Evolutionary conservation across 1,284 basidiomycete species (phyloP).

Genomic region (Melampsora larici-populina): DNA sequence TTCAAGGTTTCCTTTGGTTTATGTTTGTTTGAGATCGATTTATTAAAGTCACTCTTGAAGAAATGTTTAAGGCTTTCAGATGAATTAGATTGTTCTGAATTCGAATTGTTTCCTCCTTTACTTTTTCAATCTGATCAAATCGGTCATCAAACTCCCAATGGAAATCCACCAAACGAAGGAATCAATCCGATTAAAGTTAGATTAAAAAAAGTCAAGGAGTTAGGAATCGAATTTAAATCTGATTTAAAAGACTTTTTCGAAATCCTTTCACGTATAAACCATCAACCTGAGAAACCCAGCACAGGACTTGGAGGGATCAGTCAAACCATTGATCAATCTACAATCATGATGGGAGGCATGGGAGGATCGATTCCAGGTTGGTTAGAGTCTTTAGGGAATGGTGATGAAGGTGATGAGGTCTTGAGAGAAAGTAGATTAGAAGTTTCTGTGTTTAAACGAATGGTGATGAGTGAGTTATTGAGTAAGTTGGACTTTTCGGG

Average conservation of each 20-base stretch:
- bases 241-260: background rate
- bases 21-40: background rate
- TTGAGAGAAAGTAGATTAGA: background rate
- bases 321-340: no score
- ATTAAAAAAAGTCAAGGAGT: background rate
- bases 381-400: background rate
- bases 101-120: background rate
- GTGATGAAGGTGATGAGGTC: background rate
- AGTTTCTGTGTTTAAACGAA: background rate
- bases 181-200: background rate
- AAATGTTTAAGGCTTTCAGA: background rate
- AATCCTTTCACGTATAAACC: no score
- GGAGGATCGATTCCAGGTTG: background rate
- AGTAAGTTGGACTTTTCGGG: background rate
- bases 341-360: no score
- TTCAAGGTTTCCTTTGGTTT: background rate
- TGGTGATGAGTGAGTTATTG: background rate
- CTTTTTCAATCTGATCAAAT: background rate
- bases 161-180: background rate
- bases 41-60: background rate
- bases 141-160: no score
- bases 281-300: no score
- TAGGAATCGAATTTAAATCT: background rate
- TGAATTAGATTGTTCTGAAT: background rate
- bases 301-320: no score